A percentile compares a stretch with the other conserved stretches of the same genome.
These are phyloP conservation scores for Saprolegnia parasitica DNA, from an alignment of 352 stramenopile genomes.

Conservation along the genomic window DNA sequence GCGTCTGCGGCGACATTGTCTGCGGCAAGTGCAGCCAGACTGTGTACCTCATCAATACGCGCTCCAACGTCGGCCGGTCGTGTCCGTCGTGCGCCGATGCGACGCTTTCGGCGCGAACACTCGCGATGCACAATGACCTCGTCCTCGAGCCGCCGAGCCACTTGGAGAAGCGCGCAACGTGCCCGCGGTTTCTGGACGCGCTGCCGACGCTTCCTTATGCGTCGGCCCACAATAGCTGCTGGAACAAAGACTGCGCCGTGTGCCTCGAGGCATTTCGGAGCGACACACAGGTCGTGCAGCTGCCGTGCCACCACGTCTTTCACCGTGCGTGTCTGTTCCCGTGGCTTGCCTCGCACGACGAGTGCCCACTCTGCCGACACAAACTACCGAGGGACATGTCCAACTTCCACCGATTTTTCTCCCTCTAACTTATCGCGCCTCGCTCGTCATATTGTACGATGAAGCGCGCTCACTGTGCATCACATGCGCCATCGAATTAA, in stretches of 20 bases:
- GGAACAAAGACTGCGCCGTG: constrained; percentile 27
- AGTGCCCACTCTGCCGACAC: constrained; percentile 23
- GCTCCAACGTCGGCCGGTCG: constrained; percentile 9
- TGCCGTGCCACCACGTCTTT: constrained; percentile 25
- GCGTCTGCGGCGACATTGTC: constrained; percentile 76
- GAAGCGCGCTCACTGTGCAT: no score
- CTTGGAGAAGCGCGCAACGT: constrained; percentile 1
- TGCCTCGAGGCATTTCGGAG: constrained; percentile 19
- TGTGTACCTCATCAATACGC: constrained; percentile 5
- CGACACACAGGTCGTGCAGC: constrained; percentile 7
- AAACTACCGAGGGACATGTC: constrained; percentile 9
- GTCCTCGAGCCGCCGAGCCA: neutral
- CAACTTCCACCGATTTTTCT: constrained; percentile 7
- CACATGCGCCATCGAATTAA: no score
- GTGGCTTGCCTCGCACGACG: constrained; percentile 18
- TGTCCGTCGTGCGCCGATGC: constrained; percentile 10
- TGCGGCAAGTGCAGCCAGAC: constrained; percentile 78
- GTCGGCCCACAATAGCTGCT: neutral
- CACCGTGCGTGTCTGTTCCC: constrained; percentile 25
- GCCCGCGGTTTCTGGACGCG: constrained; percentile 1
- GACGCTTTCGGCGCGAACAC: neutral
- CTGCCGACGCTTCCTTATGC: neutral
- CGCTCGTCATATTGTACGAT: no score
- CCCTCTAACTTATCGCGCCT: neutral
- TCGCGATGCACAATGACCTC: constrained; percentile 8